Evolutionary conservation across 2,329 filamentous ascomycete species (phyloP).

Genomic region (Aspergillus sclerotialis): DNA sequence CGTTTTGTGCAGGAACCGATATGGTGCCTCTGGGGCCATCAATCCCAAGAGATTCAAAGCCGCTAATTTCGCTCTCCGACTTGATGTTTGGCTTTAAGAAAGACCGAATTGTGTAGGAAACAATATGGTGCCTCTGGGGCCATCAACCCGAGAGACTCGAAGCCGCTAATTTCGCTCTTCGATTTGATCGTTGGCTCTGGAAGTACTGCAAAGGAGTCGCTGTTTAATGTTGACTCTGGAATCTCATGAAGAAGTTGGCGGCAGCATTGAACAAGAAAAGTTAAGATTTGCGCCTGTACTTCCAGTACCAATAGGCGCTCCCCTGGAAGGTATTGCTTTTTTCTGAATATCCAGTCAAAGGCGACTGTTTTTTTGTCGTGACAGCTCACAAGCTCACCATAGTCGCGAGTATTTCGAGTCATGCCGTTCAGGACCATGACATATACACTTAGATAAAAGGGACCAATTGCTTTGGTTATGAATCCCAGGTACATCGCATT

Average conservation of each 20-base stretch:
- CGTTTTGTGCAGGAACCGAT: slow-evolving; percentile 42
- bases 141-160: slow-evolving; percentile 34
- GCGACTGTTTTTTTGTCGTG: background rate
- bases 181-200: too few species aligned
- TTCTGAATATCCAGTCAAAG: background rate
- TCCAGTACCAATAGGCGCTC: background rate
- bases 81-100: too few species aligned
- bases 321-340: background rate
- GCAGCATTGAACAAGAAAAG: background rate
- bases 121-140: slow-evolving; percentile 48
- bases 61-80: too few species aligned
- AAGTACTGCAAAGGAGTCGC: too few species aligned
- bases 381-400: background rate
- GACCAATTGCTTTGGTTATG: background rate
- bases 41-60: slow-evolving; percentile 32
- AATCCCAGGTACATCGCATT: background rate
- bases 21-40: slow-evolving; percentile 46
- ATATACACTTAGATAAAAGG: background rate
- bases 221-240: background rate
- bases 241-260: background rate
- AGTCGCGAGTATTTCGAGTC: background rate
- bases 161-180: too few species aligned
- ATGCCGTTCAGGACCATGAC: background rate
- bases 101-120: slow-evolving; percentile 43
- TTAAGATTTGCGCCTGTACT: background rate